Base-by-base conservation (phyloP, 2,329 filamentous ascomycete genomes). In the Coniosporium tulheliwenetii region DNA sequence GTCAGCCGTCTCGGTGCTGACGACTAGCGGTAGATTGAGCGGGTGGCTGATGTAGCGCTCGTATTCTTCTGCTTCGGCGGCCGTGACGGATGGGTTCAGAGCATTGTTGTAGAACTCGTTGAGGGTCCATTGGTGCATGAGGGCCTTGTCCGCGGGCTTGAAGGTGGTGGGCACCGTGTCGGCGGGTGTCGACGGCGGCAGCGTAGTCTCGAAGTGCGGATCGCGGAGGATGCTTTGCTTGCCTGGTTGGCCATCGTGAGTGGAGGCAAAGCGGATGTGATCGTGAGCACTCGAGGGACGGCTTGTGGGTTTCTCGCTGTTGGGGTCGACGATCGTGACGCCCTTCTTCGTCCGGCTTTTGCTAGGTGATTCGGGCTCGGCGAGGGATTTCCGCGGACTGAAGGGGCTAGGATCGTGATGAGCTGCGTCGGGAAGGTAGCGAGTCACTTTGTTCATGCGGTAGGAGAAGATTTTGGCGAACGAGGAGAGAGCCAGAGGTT, bases 391-490 rank as follows among this genome's bases (percentile, higher is more conserved):
- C 41, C 86, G 81, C 34, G 87, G 79, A 31, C 81, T 77, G 58
- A 96, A 98, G 1, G 89, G 89, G 44, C 85, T 94, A 35, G 89
- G 70, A 54, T 95, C 84, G 50, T 80, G 74, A 4, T 77, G 79
- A 1, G 77, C 75, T 43, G 80, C 80, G 44, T 87, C 71, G 9
- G 83, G 81, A 30, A 89, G 80, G 55, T 89, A 87, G 45, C 81
- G 82, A 46, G 87, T 76, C 3, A 84, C 91, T 0, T 84, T 87
- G 54, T 89, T 93, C 73, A 96, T 84, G 55, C 84, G 86, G 61
- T 83, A 94, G 0, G 85, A 77, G 55, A 94, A 95, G 57, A 95
- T 82, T 56, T 95, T 98, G 10, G 79, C 73, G 48, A 96, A 85
- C 0, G 85, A 91, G 0, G 91, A 94, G 1, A 96, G 64, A 0